Evolutionary conservation across 2,329 filamentous ascomycete species (phyloP).

Genomic region (Phialocephala sp.): DNA sequence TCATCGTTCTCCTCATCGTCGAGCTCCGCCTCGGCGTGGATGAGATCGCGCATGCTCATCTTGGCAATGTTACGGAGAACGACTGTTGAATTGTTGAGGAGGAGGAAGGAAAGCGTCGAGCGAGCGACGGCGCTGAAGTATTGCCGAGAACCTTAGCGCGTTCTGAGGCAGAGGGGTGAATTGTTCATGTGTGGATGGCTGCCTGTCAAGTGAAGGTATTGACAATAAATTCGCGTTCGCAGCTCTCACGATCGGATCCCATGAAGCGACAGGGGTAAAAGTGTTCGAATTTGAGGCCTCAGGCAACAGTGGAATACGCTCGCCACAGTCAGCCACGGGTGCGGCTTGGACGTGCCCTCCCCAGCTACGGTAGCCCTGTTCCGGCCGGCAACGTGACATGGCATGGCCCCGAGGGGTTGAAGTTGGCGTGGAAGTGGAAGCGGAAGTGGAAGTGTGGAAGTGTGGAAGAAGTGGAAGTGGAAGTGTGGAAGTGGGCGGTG

Average conservation of each 20-base stretch:
- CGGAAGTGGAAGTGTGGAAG: too few relatives aligned
- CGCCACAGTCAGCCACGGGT: too few relatives aligned
- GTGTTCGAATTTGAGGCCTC: too few relatives aligned
- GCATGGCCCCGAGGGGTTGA: too few relatives aligned
- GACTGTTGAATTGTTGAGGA: constrained; percentile 6
- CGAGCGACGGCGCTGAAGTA: constrained; percentile 20
- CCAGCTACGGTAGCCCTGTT: too few relatives aligned
- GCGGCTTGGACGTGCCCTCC: too few relatives aligned
- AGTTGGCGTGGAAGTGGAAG: too few relatives aligned
- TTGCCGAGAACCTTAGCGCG: constrained; percentile 11
- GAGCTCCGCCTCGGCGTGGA: constrained; percentile 85
- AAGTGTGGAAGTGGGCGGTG: too few relatives aligned
- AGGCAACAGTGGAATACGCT: too few relatives aligned
- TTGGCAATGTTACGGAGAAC: constrained; percentile 40
- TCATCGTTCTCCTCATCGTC: constrained; percentile 87
- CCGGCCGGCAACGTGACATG: too few relatives aligned
- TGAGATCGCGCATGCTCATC: constrained; percentile 78
- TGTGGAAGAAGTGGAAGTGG: too few relatives aligned
- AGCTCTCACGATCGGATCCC: neutral
- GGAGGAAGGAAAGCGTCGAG: constrained; percentile 10
- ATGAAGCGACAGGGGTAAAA: neutral
- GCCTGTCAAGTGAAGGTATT: neutral
- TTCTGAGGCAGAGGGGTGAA: neutral
- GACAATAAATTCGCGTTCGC: neutral
- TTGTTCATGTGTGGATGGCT: constrained; percentile 5